Percentiles rank a stretch among this genome's conserved stretches.
These are phyloP conservation scores for Plasmopara halstedii DNA, from an alignment of 352 stramenopile species.

Conservation along the genomic window DNA sequence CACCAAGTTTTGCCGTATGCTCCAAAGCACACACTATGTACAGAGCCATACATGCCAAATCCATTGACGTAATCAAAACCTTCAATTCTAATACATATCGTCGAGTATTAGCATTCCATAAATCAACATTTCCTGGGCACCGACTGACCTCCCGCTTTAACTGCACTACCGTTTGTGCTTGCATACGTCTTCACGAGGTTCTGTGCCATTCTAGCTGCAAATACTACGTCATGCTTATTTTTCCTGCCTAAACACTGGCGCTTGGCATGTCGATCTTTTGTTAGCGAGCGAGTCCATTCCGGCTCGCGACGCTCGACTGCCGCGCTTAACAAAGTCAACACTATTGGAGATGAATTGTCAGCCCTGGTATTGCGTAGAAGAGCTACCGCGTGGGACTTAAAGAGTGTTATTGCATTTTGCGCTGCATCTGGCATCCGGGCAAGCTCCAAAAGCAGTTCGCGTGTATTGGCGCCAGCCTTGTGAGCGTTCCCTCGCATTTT, in stretches of 20 bases:
- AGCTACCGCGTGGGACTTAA: constrained; percentile 11
- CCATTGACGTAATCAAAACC: constrained; percentile 31
- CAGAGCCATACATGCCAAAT: constrained; percentile 46
- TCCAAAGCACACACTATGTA: constrained; percentile 42
- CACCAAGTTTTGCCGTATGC: constrained; percentile 33
- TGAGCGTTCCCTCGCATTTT: constrained; percentile 12
- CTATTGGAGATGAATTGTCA: neutral
- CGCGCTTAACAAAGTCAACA: constrained; percentile 13
- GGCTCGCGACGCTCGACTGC: constrained; percentile 15
- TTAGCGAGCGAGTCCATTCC: constrained; percentile 10
- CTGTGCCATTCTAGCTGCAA: constrained; percentile 53
- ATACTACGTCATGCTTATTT: constrained; percentile 29
- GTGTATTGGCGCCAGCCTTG: constrained; percentile 4
- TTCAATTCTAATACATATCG: constrained; percentile 11
- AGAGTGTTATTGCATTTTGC: constrained; percentile 10
- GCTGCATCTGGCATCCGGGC: constrained; percentile 11
- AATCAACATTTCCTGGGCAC: neutral
- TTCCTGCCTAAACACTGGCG: constrained; percentile 15
- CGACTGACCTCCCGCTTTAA: constrained; percentile 14
- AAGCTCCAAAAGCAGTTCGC: constrained; percentile 25
- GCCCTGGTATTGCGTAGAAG: constrained; percentile 1
- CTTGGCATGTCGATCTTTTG: constrained; percentile 7
- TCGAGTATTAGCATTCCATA: neutral
- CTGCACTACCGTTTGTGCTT: constrained; percentile 1
- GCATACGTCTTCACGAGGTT: constrained; percentile 54